Evolutionary conservation across 768 basidiomycete genomes (phyloP), one percentile per base, ranked within the genome.

Genomic region (Lentinus tigrinus): DNA sequence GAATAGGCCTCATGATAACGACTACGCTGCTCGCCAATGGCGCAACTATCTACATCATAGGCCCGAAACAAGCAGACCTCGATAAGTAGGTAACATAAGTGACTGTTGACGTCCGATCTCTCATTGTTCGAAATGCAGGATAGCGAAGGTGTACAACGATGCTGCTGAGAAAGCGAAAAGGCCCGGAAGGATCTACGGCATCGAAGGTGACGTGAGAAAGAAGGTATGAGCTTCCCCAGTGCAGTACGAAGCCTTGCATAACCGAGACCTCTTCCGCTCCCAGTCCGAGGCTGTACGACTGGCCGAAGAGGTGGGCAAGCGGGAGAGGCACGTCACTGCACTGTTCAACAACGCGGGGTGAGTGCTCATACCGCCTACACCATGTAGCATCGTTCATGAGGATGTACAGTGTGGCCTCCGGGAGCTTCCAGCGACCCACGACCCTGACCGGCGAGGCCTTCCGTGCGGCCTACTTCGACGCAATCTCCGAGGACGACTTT

Each of bases 311-410:
- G 68, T 81, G 10, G 72, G 65, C 5, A 70, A 69, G 44, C 72
- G 74, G 23, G 74, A 77, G 50, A 64, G 69, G 16, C 71, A 75
- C 46, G 67, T 81, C 49, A 80, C 78, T 1, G 75, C 76, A 6
- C 71, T 81, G 16, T 79, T 81, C 74, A 81, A 79, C 65, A 81
- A 81, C 56, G n/a, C n/a, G n/a, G n/a, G n/a, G n/a, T n/a, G n/a
- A n/a, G n/a, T n/a, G n/a, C n/a, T n/a, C n/a, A n/a, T n/a, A n/a
- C n/a, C n/a, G n/a, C n/a, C n/a, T n/a, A n/a, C n/a, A n/a, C n/a
- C n/a, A n/a, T n/a, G n/a, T n/a, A n/a, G n/a, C n/a, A n/a, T n/a
- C n/a, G n/a, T n/a, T n/a, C n/a, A n/a, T n/a, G n/a, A n/a, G n/a
- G n/a, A n/a, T n/a, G n/a, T n/a, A n/a, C n/a, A n/a, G n/a, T n/a